Base-by-base conservation (phyloP, 169 alveolate genomes). In the Hammondia hammondi region DNA sequence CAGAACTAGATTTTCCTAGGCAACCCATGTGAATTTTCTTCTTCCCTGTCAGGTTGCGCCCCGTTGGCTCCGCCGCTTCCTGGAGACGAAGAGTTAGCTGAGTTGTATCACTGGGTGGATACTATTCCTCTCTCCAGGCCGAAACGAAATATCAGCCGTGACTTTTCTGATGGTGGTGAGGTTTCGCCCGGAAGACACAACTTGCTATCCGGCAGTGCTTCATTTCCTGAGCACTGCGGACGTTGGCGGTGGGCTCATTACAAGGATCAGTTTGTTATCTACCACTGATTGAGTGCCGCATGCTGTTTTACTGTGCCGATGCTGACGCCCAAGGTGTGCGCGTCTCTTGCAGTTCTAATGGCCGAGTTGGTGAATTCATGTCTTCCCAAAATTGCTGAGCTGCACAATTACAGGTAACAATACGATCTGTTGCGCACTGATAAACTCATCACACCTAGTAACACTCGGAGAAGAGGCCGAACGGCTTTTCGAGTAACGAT, bases 101-200 rank as follows among this genome's bases (percentile, higher is more conserved):
- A 91, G 43, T 95, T 98, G 12, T 98, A 98, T 92, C 96, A 96
- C 93, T 98, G 99, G 99, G 97, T 98, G 2, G 99, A 98, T 90
- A 96, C 94, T 61, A 96, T 98, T n/a, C 98, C 99, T 6, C 97
- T 98, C 35, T 93, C 98, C 32, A 88, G 99, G 67, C 98, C 98
- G 32, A 98, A 98, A 93, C 92, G 97, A 70, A 97, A 97, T 88
- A 97, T 98, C 35, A 96, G 97, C 52, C 96, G 98, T 93, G 99
- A 98, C 93, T 98, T 98, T 91, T 96, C 98, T 45, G 99, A 98
- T 84, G 99, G 98, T 2, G 95, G 96, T 94, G 72, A 82, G 93
- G 46, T 56, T 56, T 73, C 39, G 45, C 1, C 24, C 24, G 43
- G 87, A 39, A 77, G 43, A 39, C 46, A 48, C 82, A 81, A 77